Evolutionary conservation across 306 rosid genomes (phyloP), one percentile per base, ranked within the genome.

Genomic region (Vicia villosa): DNA sequence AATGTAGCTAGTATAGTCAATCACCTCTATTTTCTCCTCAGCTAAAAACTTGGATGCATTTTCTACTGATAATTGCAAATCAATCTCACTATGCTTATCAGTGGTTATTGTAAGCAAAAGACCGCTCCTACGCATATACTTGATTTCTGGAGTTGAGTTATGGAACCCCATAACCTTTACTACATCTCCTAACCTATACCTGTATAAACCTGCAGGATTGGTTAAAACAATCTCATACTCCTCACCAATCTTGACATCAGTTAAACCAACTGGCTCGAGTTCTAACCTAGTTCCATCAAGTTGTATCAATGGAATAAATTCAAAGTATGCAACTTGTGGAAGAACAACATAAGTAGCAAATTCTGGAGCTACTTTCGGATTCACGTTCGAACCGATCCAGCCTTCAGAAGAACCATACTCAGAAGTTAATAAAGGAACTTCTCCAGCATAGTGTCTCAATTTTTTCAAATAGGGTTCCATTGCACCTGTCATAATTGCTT

Each of bases 391-490:
- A 20, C 86, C 99, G 30, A 94, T 59, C 99, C 97, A 91, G 22
- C 99, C 99, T 79, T 94, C 99, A 62, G 97, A 94, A 52, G 99
- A 55, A 8, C 99, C 99, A 77, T 94, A 94, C 32, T 94, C 99
- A 49, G 95, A 83, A 77, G 88, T 91, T 78, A 91, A 88, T 73
- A 94, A 72, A 19, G 95, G 99, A 68, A 52, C 15, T 42, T 83
- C 89, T 6, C 86, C 89, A 0, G 90, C 94, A 74, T 94, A 90
- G 63, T 94, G 96, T 86, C 96, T 94, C 73, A 94, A 34, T 56
- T 87, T 90, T 24, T 80, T 82, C 82, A 84, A 51, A 68, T 90
- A 94, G 57, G 88, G 90, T 79, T 86, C 97, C 97, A 94, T 94
- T 28, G 97, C 84, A 24, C 98, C 98, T 0, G 98, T 94, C 98